These are phyloP conservation scores for Zalaria sp. DNA, from an alignment of 2,329 filamentous ascomycete genomes.

Conservation along the genomic window DNA sequence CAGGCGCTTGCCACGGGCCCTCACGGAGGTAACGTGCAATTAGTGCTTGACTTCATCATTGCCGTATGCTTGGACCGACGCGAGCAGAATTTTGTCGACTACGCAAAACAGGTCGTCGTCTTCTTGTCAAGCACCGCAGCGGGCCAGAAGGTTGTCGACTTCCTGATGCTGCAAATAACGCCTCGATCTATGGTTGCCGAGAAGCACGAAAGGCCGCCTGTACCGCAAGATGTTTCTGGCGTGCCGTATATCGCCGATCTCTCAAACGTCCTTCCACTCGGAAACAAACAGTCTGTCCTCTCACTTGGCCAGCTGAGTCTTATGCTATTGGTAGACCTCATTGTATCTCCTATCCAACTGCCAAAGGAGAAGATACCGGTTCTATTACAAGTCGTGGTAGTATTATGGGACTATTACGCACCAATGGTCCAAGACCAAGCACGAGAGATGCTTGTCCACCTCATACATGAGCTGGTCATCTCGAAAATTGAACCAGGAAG, in stretches of 20 bases:
- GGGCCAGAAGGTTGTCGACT: conserved; percentile 86
- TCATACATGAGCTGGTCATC: conserved; percentile 91
- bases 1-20: conserved; percentile 89
- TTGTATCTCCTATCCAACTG: conserved; percentile 81
- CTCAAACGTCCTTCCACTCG: conserved; percentile 61
- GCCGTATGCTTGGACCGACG: conserved; percentile 80
- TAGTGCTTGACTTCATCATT: conserved; percentile 95
- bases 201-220: conserved; percentile 53
- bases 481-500: conserved; percentile 58
- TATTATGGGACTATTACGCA: conserved; percentile 96
- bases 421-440: conserved; percentile 91
- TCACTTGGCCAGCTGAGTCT: conserved; percentile 86
- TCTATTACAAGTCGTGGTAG: conserved; percentile 77
- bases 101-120: conserved; percentile 95
- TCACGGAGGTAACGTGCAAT: conserved; percentile 81
- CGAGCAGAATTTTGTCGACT: conserved; percentile 96
- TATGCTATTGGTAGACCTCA: conserved; percentile 86
- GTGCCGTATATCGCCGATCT: conserved; percentile 87
- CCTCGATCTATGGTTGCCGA: conserved; percentile 97
- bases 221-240: conserved; percentile 57
- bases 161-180: conserved; percentile 76
- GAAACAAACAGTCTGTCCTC: conserved; percentile 74
- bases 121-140: conserved; percentile 78
- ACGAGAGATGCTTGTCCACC: conserved; percentile 91
- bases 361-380: conserved; percentile 68